These are phyloP conservation scores for Nitzschia putrida DNA, from an alignment of 108 stramenopile genomes.

Conservation along the genomic window DNA sequence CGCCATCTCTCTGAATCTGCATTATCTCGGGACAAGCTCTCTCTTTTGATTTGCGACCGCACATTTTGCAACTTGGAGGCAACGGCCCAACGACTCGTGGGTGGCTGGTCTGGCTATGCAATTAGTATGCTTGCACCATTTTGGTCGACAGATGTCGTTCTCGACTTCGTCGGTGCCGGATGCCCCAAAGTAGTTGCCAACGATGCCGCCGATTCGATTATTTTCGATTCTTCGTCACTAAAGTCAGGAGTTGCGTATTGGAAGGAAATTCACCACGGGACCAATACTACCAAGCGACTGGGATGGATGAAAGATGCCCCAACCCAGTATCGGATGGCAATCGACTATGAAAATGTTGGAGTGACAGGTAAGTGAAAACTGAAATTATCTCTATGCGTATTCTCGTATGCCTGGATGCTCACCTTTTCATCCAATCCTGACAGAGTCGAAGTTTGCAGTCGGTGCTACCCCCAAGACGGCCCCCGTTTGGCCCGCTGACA, in stretches of 20 bases:
- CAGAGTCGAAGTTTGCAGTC: conserved; percentile 11
- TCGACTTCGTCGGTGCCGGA: conserved; percentile 72
- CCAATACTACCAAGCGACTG: conserved; percentile 46
- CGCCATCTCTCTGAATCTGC: conserved; percentile 40
- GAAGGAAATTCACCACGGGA: conserved; percentile 63
- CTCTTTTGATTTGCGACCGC: conserved; percentile 81
- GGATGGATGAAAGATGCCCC: conserved; percentile 79
- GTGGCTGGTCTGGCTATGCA: conserved; percentile 80
- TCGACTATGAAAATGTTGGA: conserved; percentile 69
- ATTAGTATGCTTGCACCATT: conserved; percentile 73
- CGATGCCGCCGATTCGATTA: conserved; percentile 83
- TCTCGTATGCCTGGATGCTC: background rate
- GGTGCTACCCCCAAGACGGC: conserved; percentile 23
- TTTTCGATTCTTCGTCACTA: conserved; percentile 77
- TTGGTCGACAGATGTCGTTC: conserved; percentile 84
- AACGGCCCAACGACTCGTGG: conserved; percentile 79
- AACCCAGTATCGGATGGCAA: conserved; percentile 71
- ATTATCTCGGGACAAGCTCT: conserved; percentile 24
- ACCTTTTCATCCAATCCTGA: background rate
- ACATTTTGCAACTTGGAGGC: conserved; percentile 88
- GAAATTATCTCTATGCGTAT: background rate
- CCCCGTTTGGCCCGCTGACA: conserved; percentile 83
- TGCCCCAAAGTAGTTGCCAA: conserved; percentile 84
- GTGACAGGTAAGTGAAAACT: conserved; percentile 19
- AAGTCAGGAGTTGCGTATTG: conserved; percentile 79